Conservation (phyloP, 441 rosid species). For the Francoa sonchifolia region DNA sequence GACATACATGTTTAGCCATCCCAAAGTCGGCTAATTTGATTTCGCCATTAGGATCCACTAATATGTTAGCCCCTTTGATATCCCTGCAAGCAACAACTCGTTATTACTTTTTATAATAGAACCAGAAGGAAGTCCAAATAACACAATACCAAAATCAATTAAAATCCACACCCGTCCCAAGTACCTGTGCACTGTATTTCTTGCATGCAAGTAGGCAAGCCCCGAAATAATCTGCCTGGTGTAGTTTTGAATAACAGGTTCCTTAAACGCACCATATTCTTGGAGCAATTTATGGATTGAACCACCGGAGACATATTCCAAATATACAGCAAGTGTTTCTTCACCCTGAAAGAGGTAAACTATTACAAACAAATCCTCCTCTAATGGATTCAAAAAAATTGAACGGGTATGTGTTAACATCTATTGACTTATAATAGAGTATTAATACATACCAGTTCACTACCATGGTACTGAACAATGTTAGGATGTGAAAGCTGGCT, state of each 20-base stretch:
- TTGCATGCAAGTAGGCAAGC: constrained; percentile 77
- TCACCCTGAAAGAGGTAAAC: constrained; percentile 41
- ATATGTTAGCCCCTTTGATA: constrained; percentile 92
- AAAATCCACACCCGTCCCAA: too few relatives aligned
- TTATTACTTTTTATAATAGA: too few relatives aligned
- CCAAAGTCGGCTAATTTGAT: constrained; percentile 94
- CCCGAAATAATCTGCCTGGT: constrained; percentile 79
- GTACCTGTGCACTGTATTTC: constrained; percentile 91
- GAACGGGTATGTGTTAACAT: too few relatives aligned
- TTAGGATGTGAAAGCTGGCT: constrained; percentile 73
- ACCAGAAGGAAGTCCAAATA: too few relatives aligned
- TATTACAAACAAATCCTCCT: constrained; percentile 10
- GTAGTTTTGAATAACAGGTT: constrained; percentile 90
- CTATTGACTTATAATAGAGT: background rate
- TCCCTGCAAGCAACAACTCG: constrained; percentile 74
- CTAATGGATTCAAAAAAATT: too few relatives aligned
- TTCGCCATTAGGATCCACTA: constrained; percentile 87
- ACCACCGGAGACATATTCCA: constrained; percentile 93
- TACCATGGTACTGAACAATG: constrained; percentile 81
- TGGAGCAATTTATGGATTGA: constrained; percentile 87
- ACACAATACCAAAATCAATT: too few relatives aligned
- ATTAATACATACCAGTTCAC: constrained; percentile 67
- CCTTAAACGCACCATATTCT: constrained; percentile 82
- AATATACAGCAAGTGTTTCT: constrained; percentile 77
- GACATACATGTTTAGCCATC: constrained; percentile 91